Percentiles rank a stretch among this genome's conserved stretches.
Evolutionary conservation across 2,329 filamentous ascomycete species (phyloP).

Genomic region (Ceratocystis papillata): DNA sequence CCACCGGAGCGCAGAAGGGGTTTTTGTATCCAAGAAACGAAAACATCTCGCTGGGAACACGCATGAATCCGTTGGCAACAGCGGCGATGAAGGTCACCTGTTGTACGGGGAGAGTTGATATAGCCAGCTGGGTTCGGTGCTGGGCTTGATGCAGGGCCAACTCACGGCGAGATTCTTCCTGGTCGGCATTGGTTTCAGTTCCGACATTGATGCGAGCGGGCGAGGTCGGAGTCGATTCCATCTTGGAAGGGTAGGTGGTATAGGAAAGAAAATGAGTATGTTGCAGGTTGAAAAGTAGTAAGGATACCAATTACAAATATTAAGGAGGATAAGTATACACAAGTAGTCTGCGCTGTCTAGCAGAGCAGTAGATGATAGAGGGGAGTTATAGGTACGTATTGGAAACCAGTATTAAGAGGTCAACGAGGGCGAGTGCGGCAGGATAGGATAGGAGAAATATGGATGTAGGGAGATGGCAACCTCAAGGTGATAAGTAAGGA

Average conservation of each 20-base stretch:
- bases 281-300: neutral
- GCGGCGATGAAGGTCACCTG: neutral
- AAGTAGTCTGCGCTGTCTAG: neutral
- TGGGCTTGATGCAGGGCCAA: no score
- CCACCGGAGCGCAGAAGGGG: slow-evolving; percentile 49
- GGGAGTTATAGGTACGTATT: neutral
- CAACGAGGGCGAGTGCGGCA: neutral
- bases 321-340: neutral
- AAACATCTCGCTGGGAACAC: slow-evolving; percentile 30
- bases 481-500: neutral
- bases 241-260: neutral
- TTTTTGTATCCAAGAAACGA: slow-evolving; percentile 44
- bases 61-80: neutral
- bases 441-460: neutral
- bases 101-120: neutral
- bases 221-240: neutral
- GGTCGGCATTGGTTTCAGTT: neutral
- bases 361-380: neutral
- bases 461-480: no score
- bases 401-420: neutral
- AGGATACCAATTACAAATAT: neutral
- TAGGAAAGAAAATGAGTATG: neutral
- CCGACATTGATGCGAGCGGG: neutral
- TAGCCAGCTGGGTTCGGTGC: neutral
- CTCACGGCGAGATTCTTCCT: neutral